A percentile compares a stretch with the other conserved stretches of the same genome.
Conservation (phyloP, 1,139 yeast genomes). For the Taphrina sp. region DNA sequence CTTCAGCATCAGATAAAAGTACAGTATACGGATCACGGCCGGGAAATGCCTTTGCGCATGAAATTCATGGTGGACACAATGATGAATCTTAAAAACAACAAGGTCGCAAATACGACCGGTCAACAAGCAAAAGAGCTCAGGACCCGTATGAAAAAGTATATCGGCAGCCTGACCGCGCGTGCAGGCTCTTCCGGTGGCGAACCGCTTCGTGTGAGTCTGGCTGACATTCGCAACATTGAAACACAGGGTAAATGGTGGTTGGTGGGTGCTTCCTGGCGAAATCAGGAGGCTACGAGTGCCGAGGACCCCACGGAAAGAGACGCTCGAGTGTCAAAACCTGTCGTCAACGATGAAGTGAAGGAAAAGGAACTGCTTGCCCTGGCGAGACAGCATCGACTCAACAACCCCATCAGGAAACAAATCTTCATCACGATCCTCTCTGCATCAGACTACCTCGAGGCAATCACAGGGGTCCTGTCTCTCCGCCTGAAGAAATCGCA, state of each 20-base stretch:
- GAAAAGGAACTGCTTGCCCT: slow-evolving; percentile 88
- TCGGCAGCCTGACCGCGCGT: slow-evolving; percentile 51
- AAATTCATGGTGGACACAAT: slow-evolving; percentile 82
- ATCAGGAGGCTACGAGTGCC: slow-evolving; percentile 42
- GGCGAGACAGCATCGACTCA: slow-evolving; percentile 86
- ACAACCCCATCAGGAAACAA: slow-evolving; percentile 91
- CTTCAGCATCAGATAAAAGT: slow-evolving; percentile 54
- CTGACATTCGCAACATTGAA: slow-evolving; percentile 73
- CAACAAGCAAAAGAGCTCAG: slow-evolving; percentile 53
- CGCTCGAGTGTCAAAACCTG: slow-evolving; percentile 43
- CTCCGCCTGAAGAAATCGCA: slow-evolving; percentile 77
- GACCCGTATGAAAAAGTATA: slow-evolving; percentile 63
- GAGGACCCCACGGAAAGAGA: background rate
- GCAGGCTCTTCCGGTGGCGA: slow-evolving; percentile 55
- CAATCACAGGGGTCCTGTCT: slow-evolving; percentile 76
- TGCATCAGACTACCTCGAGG: slow-evolving; percentile 70
- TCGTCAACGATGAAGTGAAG: slow-evolving; percentile 47
- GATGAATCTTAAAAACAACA: slow-evolving; percentile 80
- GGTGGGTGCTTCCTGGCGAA: slow-evolving; percentile 94
- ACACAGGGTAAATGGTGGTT: slow-evolving; percentile 97
- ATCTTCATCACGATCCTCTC: slow-evolving; percentile 93
- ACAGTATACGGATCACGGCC: slow-evolving; percentile 43
- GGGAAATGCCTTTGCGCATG: slow-evolving; percentile 56
- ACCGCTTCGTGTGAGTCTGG: slow-evolving; percentile 77
- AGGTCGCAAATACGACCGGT: slow-evolving; percentile 43